phyloP scores from a whole-genome alignment of 2,329 filamentous ascomycete species.

The Microsporum ferrugineum region DNA sequence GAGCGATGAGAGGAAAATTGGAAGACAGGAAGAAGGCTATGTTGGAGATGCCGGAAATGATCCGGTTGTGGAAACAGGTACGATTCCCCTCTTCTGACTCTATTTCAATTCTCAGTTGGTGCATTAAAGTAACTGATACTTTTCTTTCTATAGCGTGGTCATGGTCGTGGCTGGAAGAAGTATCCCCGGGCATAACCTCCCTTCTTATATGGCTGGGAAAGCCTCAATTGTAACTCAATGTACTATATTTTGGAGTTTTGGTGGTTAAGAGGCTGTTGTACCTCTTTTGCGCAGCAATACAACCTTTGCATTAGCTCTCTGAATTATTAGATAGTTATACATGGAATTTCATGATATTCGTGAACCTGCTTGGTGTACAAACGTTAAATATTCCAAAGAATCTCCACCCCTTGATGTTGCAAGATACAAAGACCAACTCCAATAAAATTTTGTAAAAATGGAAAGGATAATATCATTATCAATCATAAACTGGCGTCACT shows the following conservation, averaged over 20 bases:
- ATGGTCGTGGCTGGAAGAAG: conserved; percentile 64
- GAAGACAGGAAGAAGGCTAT: conserved; percentile 85
- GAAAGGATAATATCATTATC: not conserved
- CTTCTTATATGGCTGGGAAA: not conserved
- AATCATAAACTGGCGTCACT: conserved; percentile 23
- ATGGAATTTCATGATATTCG: not conserved
- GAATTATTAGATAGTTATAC: not conserved
- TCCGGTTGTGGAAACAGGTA: conserved; percentile 88
- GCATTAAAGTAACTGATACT: conserved; percentile 5
- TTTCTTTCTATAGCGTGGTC: conserved; percentile 44
- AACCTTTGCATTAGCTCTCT: not conserved
- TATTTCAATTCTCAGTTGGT: not conserved
- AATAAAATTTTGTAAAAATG: not conserved
- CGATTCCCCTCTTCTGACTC: conserved; percentile 22
- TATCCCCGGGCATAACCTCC: conserved; percentile 46
- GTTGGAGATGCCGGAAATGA: conserved; percentile 85
- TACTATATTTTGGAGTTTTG: not conserved
- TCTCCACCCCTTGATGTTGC: not conserved
- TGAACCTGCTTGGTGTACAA: not conserved
- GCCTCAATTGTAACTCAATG: not conserved
- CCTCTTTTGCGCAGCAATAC: not conserved
- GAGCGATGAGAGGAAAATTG: conserved; percentile 69
- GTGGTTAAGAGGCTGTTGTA: not conserved
- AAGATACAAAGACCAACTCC: not conserved
- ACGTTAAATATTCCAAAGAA: not conserved